Evolutionary conservation across 495 filamentous ascomycete species (phyloP).

Genomic region (Trichocladium uniseriatum): DNA sequence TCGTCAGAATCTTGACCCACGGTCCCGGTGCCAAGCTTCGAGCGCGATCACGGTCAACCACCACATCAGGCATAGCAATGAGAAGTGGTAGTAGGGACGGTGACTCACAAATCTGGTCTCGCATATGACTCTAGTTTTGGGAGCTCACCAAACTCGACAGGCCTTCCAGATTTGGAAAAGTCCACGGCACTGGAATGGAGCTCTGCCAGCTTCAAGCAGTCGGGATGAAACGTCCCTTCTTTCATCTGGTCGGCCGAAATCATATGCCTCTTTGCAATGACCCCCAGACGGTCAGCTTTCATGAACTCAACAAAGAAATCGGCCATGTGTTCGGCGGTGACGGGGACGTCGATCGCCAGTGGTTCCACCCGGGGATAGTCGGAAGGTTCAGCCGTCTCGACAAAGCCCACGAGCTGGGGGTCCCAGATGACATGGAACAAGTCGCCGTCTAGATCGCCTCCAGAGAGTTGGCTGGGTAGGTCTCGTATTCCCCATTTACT

Average conservation of each 20-base stretch:
- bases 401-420: slow-evolving; percentile 28
- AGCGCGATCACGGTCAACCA: not conserved
- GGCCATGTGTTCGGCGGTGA: slow-evolving; percentile 55
- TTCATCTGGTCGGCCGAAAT: slow-evolving; percentile 53
- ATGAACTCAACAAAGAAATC: slow-evolving; percentile 76
- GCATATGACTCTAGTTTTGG: slow-evolving; percentile 18
- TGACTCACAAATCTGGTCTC: slow-evolving; percentile 31
- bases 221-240: slow-evolving; percentile 44
- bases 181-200: slow-evolving; percentile 73
- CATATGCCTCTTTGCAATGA: slow-evolving; percentile 61
- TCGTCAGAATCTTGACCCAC: slow-evolving; percentile 41
- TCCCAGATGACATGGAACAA: slow-evolving; percentile 70
- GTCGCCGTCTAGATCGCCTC: slow-evolving; percentile 79
- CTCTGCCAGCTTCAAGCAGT: slow-evolving; percentile 57
- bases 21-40: slow-evolving; percentile 53
- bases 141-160: slow-evolving; percentile 40
- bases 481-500: slow-evolving; percentile 59
- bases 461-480: slow-evolving; percentile 64
- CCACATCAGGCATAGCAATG: too few relatives aligned
- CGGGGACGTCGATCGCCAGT: slow-evolving; percentile 45
- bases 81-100: slow-evolving; percentile 17
- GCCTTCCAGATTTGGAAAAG: slow-evolving; percentile 69
- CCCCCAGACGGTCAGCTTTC: slow-evolving; percentile 60
- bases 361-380: slow-evolving; percentile 53
- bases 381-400: slow-evolving; percentile 43